Evolutionary conservation across 1,139 yeast genomes (phyloP).

Genomic region (Blastobotrys petasosporus): DNA sequence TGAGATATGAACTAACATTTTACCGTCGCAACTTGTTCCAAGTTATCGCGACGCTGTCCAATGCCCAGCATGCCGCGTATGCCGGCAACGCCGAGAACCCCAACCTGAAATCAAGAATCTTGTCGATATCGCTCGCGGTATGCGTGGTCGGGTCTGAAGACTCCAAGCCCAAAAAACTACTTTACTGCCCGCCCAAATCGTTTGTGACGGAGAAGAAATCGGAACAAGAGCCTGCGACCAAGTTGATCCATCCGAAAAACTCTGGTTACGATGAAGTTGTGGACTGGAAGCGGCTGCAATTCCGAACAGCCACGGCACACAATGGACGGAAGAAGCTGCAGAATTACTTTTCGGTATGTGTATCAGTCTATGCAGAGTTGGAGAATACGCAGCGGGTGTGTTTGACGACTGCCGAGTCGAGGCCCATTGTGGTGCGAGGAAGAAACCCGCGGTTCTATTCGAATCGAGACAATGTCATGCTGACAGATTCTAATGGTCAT

Average conservation of each 20-base stretch:
- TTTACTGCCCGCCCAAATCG: conserved; percentile 28
- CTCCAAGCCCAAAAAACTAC: conserved; percentile 22
- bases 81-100: conserved; percentile 24
- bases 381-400: conserved; percentile 28
- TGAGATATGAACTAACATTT: conserved; percentile 28
- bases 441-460: conserved; percentile 60
- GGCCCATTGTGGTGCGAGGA: conserved; percentile 59
- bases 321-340: conserved; percentile 54
- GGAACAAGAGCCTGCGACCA: conserved; percentile 26
- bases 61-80: conserved; percentile 27
- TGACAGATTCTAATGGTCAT: conserved; percentile 16
- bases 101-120: conserved; percentile 21
- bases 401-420: conserved; percentile 28
- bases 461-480: conserved; percentile 45
- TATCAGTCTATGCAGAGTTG: conserved; percentile 39
- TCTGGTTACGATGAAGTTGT: conserved; percentile 27
- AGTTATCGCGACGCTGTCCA: conserved; percentile 27
- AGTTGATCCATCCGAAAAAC: conserved; percentile 26
- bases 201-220: conserved; percentile 14
- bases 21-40: conserved; percentile 31
- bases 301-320: conserved; percentile 59
- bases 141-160: conserved; percentile 26
- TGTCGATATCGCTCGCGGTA: conserved; percentile 28
- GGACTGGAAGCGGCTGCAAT: conserved; percentile 43
- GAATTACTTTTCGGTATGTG: conserved; percentile 48